These are phyloP conservation scores for Ceratocystis diversiconidia DNA, from an alignment of 2,329 filamentous ascomycete genomes.

Conservation along the genomic window DNA sequence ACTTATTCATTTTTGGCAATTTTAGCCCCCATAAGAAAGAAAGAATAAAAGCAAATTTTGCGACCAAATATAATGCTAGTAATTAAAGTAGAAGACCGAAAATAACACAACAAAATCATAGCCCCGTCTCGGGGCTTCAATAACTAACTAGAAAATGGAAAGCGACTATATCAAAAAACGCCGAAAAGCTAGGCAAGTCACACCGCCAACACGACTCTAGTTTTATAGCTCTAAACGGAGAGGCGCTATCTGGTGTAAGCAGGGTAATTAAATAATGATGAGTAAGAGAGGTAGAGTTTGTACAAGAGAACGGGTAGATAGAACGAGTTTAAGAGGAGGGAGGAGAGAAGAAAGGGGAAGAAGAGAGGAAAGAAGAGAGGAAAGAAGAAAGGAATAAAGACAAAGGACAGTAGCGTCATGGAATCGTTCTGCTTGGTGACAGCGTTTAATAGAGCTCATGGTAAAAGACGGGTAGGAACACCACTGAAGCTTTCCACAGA, in stretches of 20 bases:
- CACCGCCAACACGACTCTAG: not conserved
- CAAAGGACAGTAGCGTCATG: not conserved
- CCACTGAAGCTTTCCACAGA: conserved; percentile 65
- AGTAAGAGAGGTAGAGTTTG: not conserved
- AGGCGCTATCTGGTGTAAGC: not conserved
- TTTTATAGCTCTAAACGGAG: not conserved
- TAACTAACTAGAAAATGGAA: not conserved
- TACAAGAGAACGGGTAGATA: not conserved
- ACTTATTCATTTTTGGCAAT: not conserved
- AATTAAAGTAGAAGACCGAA: not conserved
- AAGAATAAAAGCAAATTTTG: not conserved
- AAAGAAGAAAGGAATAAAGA: not conserved
- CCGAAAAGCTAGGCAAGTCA: not conserved
- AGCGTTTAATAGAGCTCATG: conserved; percentile 39
- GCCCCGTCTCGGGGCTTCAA: not conserved
- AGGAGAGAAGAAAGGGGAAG: not conserved
- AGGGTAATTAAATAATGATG: not conserved
- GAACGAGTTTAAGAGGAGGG: not conserved
- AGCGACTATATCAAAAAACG: not conserved
- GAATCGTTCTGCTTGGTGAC: not conserved
- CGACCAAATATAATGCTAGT: not conserved
- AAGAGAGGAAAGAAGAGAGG: not conserved
- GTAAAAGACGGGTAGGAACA: conserved; percentile 71
- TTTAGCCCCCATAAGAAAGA: not conserved
- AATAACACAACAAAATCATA: not conserved